A percentile compares a stretch with the other conserved stretches of the same genome.
phyloP scores from a whole-genome alignment of 495 filamentous ascomycete species.

The Talaromyces liani region DNA sequence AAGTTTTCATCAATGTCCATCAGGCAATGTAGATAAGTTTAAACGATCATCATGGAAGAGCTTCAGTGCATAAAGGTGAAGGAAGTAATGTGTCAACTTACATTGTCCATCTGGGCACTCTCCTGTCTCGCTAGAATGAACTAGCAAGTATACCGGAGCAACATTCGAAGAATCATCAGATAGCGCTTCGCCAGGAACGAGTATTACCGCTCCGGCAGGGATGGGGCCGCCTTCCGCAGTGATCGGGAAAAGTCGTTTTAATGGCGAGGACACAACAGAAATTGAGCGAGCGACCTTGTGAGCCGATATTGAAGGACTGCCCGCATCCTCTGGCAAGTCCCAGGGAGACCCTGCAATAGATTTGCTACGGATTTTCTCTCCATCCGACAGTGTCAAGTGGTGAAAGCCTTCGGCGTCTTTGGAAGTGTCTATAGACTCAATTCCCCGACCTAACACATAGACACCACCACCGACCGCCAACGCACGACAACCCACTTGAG shows the following conservation, averaged over 20 bases:
- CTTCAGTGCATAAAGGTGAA: constrained; percentile 10
- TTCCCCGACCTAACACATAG: constrained; percentile 72
- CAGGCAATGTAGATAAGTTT: constrained; percentile 99
- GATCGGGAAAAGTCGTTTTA: constrained; percentile 60
- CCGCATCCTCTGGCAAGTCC: constrained; percentile 25
- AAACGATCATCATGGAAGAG: constrained; percentile 65
- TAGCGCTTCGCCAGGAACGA: constrained; percentile 54
- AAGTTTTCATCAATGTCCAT: constrained; percentile 66
- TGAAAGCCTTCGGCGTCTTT: constrained; percentile 20
- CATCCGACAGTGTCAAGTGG: constrained; percentile 50
- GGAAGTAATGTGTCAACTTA: constrained; percentile 47
- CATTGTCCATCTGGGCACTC: constrained; percentile 83
- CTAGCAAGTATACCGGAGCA: constrained; percentile 62
- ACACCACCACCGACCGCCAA: constrained; percentile 86
- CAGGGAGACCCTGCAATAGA: constrained; percentile 45
- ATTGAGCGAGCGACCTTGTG: constrained; percentile 39
- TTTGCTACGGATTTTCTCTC: constrained; percentile 49
- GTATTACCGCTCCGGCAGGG: constrained; percentile 67
- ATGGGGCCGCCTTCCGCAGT: constrained; percentile 64
- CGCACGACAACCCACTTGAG: constrained; percentile 87
- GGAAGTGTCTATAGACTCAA: constrained; percentile 31
- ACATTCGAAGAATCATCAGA: constrained; percentile 15
- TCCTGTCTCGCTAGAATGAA: constrained; percentile 79
- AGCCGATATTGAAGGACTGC: constrained; percentile 6
- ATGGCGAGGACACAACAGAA: constrained; percentile 59